Percentiles rank a stretch among this genome's conserved stretches.
Conservation (phyloP, 495 filamentous ascomycete species). For the Penicillium desertorum region DNA sequence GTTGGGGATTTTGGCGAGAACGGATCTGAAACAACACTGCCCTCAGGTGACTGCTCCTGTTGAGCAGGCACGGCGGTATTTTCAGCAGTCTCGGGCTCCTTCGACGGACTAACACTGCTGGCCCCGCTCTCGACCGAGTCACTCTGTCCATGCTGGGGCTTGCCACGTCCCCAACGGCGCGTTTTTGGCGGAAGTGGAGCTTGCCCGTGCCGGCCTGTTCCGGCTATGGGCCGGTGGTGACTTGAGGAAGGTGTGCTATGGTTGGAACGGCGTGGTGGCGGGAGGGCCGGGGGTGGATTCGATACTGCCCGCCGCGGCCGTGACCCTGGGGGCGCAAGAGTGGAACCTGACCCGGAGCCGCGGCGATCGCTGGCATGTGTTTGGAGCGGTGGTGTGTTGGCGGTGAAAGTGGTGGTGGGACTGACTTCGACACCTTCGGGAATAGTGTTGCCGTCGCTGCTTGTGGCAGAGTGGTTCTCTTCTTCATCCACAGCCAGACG, state of each 20-base stretch:
- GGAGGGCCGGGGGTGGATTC: constrained; percentile 43
- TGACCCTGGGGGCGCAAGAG: constrained; percentile 28
- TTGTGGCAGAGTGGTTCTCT: constrained; percentile 26
- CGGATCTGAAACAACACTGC: constrained; percentile 16
- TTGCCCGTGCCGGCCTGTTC: constrained; percentile 28
- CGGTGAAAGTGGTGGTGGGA: constrained; percentile 23
- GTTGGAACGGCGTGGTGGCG: constrained; percentile 40
- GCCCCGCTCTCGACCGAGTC: constrained; percentile 27
- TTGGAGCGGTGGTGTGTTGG: constrained; percentile 9
- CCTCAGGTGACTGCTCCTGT: constrained; percentile 1
- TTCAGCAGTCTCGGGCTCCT: constrained; percentile 17
- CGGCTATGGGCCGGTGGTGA: constrained; percentile 27
- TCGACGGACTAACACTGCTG: constrained; percentile 21
- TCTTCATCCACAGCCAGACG: constrained; percentile 29
- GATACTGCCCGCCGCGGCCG: constrained; percentile 39
- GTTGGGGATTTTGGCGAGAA: constrained; percentile 31
- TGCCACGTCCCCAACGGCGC: constrained; percentile 40
- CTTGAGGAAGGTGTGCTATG: constrained; percentile 26
- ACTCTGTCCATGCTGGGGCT: constrained; percentile 25
- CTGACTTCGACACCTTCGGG: constrained; percentile 32
- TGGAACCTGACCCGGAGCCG: constrained; percentile 31
- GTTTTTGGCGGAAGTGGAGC: constrained; percentile 42
- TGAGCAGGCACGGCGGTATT: not conserved
- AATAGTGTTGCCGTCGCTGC: constrained; percentile 32
- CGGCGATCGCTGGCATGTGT: constrained; percentile 21